Percentiles rank a stretch among this genome's conserved stretches.
Conservation (phyloP, 2,329 filamentous ascomycete genomes). For the Fusarium gaditjirri region DNA sequence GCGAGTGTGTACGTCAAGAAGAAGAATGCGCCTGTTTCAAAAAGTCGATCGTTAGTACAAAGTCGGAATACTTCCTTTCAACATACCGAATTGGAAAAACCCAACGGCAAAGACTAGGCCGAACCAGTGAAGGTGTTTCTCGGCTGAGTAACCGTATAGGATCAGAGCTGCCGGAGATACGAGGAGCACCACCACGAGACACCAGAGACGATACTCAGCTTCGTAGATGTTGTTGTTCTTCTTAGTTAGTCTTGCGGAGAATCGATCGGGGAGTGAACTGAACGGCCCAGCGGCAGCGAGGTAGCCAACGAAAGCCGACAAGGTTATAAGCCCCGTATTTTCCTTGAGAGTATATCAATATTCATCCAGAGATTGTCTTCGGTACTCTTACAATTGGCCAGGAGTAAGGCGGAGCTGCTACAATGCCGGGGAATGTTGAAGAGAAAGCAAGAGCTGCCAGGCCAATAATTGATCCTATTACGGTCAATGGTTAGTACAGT, state of each 20-base stretch:
- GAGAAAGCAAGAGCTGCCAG: background rate
- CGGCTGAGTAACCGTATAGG: background rate
- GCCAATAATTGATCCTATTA: background rate
- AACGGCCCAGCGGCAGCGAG: background rate
- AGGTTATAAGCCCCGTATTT: background rate
- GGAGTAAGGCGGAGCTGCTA: background rate
- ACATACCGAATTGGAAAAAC: background rate
- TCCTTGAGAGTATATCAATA: background rate
- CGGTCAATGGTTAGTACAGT: no score
- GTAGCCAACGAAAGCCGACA: background rate
- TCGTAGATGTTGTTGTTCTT: background rate
- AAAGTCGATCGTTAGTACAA: accelerated
- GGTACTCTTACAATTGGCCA: background rate
- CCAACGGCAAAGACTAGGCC: background rate
- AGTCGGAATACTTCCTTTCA: background rate
- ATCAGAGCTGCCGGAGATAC: background rate
- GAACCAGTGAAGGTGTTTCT: background rate
- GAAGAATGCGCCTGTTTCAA: background rate
- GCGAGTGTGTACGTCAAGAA: background rate
- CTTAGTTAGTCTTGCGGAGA: background rate
- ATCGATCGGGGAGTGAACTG: background rate
- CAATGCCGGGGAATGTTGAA: background rate
- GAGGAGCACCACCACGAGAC: background rate
- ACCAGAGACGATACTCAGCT: background rate
- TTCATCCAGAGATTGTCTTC: accelerated